phyloP scores from a whole-genome alignment of 2,329 filamentous ascomycete genomes.

The Phoma sp. region DNA sequence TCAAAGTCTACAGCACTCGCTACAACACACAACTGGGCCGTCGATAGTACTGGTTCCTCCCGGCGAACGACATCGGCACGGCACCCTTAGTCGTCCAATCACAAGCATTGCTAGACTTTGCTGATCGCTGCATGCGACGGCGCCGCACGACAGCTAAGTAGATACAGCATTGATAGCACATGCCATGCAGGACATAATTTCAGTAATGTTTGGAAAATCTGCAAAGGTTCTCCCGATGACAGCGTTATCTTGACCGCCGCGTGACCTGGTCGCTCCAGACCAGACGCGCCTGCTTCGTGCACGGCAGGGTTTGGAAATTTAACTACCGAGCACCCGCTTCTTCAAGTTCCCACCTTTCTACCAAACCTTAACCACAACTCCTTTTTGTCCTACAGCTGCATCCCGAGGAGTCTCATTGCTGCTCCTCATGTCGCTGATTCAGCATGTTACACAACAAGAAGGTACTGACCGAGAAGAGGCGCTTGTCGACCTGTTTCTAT shows the following conservation, averaged over 20 bases:
- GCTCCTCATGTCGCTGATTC: constrained; percentile 56
- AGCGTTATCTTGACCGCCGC: constrained; percentile 8
- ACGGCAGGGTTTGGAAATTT: constrained; percentile 12
- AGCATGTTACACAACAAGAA: constrained; percentile 59
- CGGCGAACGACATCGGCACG: neutral
- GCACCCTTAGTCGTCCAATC: constrained; percentile 8
- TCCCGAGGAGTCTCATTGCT: constrained; percentile 16
- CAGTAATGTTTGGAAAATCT: constrained; percentile 1
- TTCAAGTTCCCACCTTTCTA: constrained; percentile 6
- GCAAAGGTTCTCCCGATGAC: constrained; percentile 12
- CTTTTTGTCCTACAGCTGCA: constrained; percentile 17
- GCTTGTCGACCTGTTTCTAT: constrained; percentile 43
- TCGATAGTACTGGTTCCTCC: constrained; percentile 10
- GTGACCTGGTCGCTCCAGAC: constrained; percentile 13
- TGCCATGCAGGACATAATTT: neutral
- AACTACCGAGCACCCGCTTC: constrained; percentile 14
- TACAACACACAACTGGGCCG: neutral
- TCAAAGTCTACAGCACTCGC: neutral
- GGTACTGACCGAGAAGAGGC: constrained; percentile 55
- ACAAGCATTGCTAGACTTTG: constrained; percentile 2
- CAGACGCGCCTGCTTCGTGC: constrained; percentile 12
- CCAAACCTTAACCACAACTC: constrained; percentile 10
- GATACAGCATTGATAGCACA: constrained; percentile 3
- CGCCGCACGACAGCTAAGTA: constrained; percentile 1
- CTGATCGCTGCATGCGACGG: neutral